Base-by-base conservation (phyloP, 2,329 filamentous ascomycete species). In the Magnaporthales sp. region DNA sequence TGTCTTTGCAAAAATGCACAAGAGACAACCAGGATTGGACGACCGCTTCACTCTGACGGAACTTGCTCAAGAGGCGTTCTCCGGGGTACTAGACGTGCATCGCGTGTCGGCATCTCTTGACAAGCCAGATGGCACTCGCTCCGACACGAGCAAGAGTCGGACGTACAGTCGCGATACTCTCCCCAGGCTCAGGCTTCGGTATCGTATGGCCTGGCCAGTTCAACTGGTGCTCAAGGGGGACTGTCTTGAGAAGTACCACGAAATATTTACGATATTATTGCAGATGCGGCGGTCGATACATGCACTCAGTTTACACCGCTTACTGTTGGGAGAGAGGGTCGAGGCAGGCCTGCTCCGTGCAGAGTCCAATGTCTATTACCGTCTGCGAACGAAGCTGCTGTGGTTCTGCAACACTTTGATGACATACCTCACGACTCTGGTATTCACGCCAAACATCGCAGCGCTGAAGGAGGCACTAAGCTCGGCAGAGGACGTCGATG, bases 41-140 rank as follows among this genome's bases (percentile, higher is more conserved):
- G 92, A 97, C 74, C 86, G 88, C 24, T 96, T 94, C 73, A 83
- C 90, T 0, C 80, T 97, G 30, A 95, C 91, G 0, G 91, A 93
- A 70, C 78, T 92, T 1, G 88, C 90, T 0, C 90, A 92, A 67
- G 88, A 89, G 67, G 87, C 90, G 0, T 93, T 92, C 74, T 82
- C 86, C 1, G 70, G 77, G 0, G 78, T 79, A 1, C 76, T 91
- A 1, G 86, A 92, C 66, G 71, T 81, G 2, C 84, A 88, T 63
- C 85, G 86, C 24, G 77, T 97, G 9, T 83, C 86, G 2, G 84
- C 91, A 26, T 83, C 80, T 22, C 83, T 84, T 2, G 80, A 72
- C 63, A 74, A 69, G 77, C 73, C 67, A 4, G 65, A 64, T 10
- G 62, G 63, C 22, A 31, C 58, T 32, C 22, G 29, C 27, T 30